phyloP scores from a whole-genome alignment of 2,329 filamentous ascomycete genomes.

The Nemania serpens region DNA sequence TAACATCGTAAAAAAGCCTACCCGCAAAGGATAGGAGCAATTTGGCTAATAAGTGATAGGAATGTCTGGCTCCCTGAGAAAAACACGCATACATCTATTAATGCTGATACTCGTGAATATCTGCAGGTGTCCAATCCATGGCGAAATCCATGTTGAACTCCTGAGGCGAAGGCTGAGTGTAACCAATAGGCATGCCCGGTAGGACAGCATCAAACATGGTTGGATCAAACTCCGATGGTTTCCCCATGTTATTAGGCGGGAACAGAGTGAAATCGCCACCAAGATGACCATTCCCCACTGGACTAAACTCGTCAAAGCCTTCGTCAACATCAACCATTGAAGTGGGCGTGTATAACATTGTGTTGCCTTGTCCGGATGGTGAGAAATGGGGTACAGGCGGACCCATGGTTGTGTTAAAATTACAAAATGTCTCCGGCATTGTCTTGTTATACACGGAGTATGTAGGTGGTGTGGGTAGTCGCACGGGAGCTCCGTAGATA shows the following conservation, averaged over 20 bases:
- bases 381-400: constrained; percentile 64
- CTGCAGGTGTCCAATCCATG: constrained; percentile 40
- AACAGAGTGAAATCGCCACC: constrained; percentile 70
- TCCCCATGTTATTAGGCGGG: constrained; percentile 47
- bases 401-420: constrained; percentile 47
- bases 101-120: constrained; percentile 31
- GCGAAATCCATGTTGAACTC: constrained; percentile 47
- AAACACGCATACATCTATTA: constrained; percentile 8
- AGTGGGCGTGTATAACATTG: constrained; percentile 71
- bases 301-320: constrained; percentile 61
- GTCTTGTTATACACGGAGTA: constrained; percentile 51
- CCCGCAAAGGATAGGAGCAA: constrained; percentile 1
- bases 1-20: constrained; percentile 33
- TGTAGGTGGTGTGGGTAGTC: constrained; percentile 59
- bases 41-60: background rate
- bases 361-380: constrained; percentile 68
- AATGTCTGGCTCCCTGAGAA: background rate
- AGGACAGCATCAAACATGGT: constrained; percentile 54
- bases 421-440: constrained; percentile 49
- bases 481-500: constrained; percentile 63
- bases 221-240: constrained; percentile 48
- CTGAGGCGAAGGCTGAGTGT: constrained; percentile 57
- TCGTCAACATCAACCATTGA: constrained; percentile 68
- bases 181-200: constrained; percentile 56
- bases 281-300: constrained; percentile 47